Base-by-base conservation (phyloP, 1,284 basidiomycete genomes). In the Malassezia brasiliensis region DNA sequence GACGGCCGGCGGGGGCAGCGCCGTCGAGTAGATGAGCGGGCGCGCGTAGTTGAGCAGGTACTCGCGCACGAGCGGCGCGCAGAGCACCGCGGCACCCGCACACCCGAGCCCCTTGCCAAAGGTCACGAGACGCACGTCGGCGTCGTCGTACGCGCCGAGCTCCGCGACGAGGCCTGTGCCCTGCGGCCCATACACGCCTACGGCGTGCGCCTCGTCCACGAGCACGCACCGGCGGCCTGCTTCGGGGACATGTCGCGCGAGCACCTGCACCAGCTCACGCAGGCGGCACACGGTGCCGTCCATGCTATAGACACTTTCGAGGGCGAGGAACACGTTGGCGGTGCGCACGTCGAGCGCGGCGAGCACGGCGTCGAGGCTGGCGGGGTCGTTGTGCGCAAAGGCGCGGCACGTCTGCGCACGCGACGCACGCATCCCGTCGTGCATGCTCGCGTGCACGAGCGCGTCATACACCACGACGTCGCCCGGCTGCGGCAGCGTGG, bases 1-100 rank as follows among this genome's bases (percentile, higher is more conserved):
- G 15, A 57, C 42, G 25, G 36, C 30, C 5, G 31, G 34, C 15
- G 53, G 51, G 12, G 58, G 5, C 14, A 55, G 42, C 11, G 57
- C 50, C 44, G 56, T 50, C 12, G 58, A 80, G 66, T 83, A 88
- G 15, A 84, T 80, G 61, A 96, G 79, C 5, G 90, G 83, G 31
- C 91, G 81, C 0, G 90, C 90, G 76, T 94, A 96, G 74, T 96
- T 96, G 70, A 94, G 78, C 19, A 96, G 78, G 76, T 90, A 96
- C 58, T 86, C 82, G 7, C 85, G 82, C 31, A 90, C 80, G 1
- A 88, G 78, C 2, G 81, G 78, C 15, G 80, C 84, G 37, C 83
- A 85, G 22, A 94, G 77, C 4, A 96, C 76, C 2, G 88, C 85
- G 38, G 90, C 91, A 12, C 70, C 72, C 4, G 59, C 58, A 17